Evolutionary conservation across 768 basidiomycete genomes (phyloP), one percentile per base, ranked within the genome.

Genomic region (Russula sp.): DNA sequence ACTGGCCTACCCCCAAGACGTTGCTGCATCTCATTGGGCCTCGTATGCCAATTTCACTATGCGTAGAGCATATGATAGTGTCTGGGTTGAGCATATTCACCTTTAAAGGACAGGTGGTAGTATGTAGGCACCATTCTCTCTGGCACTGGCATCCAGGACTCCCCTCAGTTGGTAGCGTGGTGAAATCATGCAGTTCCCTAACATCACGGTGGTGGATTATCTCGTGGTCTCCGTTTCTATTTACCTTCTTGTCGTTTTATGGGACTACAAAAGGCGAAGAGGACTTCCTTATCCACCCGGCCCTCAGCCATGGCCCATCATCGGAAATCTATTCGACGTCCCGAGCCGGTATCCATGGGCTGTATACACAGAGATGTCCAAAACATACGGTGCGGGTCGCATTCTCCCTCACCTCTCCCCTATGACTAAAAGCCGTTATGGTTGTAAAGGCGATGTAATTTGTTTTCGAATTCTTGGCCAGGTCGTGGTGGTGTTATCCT

Each of bases 401-500:
- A 18, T 46, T 34, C n/a, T 34, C 46, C 1, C 41, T 41, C 5
- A 29, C 1, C 25, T 29, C 25, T 29, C 25, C 25, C 25, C 25
- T 29, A 29, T 29, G 3, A 29, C 25, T 29, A 29, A 29, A 29
- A 29, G 25, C 25, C 25, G 25, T 29, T 29, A 3, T 29, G 25
- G 25, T 29, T 29, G 25, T 29, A 29, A 20, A 48, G 58, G 29
- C 22, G 34, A 61, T n/a, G 5, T 63, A 2, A 47, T 65, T 22
- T 25, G 32, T 62, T 56, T 77, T 51, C 69, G 69, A 47, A 57
- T 81, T 18, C 67, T 84, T 38, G 75, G 78, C 20, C 78, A 78
- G 61, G 74, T 77, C 13, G 75, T 81, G 68, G 66, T 84, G 52
- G 71, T 85, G 56, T 69, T 85, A 36, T 82, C 77, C 68, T 78